Evolutionary conservation across 2,329 filamentous ascomycete genomes (phyloP), one percentile per base, ranked within the genome.

Genomic region (Phialemoniopsis sp.): DNA sequence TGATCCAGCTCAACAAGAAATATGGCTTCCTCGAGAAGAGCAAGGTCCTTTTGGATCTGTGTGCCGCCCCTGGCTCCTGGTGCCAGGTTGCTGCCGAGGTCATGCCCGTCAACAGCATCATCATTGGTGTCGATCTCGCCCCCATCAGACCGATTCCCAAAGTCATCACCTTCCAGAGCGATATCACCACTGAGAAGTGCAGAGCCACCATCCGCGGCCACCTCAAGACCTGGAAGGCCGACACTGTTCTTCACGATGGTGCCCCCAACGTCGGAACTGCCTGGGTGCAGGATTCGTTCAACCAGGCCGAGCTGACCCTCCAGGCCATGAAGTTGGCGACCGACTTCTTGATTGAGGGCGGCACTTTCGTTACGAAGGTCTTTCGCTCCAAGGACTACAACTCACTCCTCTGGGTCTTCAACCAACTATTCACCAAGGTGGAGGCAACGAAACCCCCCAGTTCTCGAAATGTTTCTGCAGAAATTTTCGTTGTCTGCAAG

Each of bases 331-430:
- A 94, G 62, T 71, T 98, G 41, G 93, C 93, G 4, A 95, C 89
- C 0, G 91, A 98, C 50, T 98, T 98, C 52, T 67, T 98, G 42
- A 76, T 80, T 14, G 85, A 91, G 59, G 89, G 90, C 34, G 93
- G 93, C 47, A 91, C 84, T 8, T 97, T 97, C 49, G 90, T 97
- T 33, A 97, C 91, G 40, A 98, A 98, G 66, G 88, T 98, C 32
- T 98, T 98, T 72, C 73, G 93, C 46, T 95, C 88, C 28, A 97
- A 96, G 59, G 91, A 98, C 59, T 97, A 95, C 70, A 96, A 96
- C 59, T 84, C 89, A 42, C 67, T 98, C 34, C 76, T 97, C 36
- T 98, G 93, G 93, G 90, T 97, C 28, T 89, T 97, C 70, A 95
- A 95, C 59, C 93, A 98, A 62, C 75, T 98, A 1, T 98, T 98